Evolutionary conservation across 1,139 yeast species (phyloP).

Genomic region (Casaregolazyma lundiana): DNA sequence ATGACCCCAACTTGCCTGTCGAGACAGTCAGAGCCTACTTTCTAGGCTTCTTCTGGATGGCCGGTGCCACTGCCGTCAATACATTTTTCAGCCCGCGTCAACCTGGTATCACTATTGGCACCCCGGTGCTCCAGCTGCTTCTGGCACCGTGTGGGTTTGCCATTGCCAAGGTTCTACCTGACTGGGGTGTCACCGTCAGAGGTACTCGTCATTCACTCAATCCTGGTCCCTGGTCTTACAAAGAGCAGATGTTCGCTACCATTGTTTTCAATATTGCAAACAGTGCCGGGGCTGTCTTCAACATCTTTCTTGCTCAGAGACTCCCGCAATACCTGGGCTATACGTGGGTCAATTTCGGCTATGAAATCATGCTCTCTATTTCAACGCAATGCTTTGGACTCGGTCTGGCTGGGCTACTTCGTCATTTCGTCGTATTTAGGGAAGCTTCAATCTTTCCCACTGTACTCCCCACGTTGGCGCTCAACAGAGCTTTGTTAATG

Average conservation of each 20-base stretch:
- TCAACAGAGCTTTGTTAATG: conserved; percentile 48
- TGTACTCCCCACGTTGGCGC: conserved; percentile 49
- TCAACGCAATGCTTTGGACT: conserved; percentile 57
- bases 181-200: conserved; percentile 41
- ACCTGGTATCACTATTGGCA: conserved; percentile 44
- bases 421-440: conserved; percentile 55
- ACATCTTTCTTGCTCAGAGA: conserved; percentile 11
- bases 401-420: conserved; percentile 57
- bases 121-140: conserved; percentile 54
- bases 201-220: conserved; percentile 43
- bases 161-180: conserved; percentile 40
- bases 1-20: conserved; percentile 38
- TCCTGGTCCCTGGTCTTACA: conserved; percentile 63
- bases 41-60: conserved; percentile 52
- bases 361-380: conserved; percentile 45
- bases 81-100: conserved; percentile 55
- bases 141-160: conserved; percentile 53
- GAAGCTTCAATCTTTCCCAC: conserved; percentile 56
- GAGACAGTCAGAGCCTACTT: conserved; percentile 58
- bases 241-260: conserved; percentile 66
- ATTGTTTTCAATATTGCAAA: conserved; percentile 32
- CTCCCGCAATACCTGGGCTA: conserved; percentile 35
- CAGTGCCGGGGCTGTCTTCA: conserved; percentile 9
- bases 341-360: conserved; percentile 46
- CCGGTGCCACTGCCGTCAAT: conserved; percentile 52